These are phyloP conservation scores for Ambrosia hybrid DNA, from an alignment of 140 eudicot genomes.

Conservation along the genomic window DNA sequence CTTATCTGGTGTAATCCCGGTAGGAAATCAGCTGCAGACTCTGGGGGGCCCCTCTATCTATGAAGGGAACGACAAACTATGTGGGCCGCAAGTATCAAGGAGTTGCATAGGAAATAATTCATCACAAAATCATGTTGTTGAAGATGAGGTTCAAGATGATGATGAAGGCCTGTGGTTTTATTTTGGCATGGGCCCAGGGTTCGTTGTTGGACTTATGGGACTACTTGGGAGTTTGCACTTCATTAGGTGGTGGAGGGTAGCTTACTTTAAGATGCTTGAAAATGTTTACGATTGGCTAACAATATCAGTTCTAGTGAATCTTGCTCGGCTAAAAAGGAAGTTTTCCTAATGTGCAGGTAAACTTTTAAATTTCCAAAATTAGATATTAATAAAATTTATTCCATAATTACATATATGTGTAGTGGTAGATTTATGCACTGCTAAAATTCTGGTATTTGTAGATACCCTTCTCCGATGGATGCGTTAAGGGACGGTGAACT, in stretches of 20 bases:
- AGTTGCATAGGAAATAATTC: constrained; percentile 6
- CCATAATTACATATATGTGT: no score
- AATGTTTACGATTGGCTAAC: not conserved
- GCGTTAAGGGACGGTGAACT: no score
- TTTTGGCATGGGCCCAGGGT: constrained; percentile 4
- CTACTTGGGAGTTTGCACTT: constrained; percentile 14
- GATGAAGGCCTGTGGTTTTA: not conserved
- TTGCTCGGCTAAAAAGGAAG: constrained; percentile 9
- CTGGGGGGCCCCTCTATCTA: not conserved
- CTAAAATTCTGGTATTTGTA: no score
- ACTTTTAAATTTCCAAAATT: not conserved
- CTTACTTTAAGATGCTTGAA: not conserved
- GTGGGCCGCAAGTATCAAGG: constrained; percentile 9
- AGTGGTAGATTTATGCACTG: no score
- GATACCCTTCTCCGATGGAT: no score
- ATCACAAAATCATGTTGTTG: not conserved
- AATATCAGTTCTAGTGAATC: not conserved
- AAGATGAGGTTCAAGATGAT: constrained; percentile 13
- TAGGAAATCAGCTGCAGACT: constrained; percentile 20
- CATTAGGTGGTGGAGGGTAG: constrained; percentile 12
- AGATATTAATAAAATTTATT: no score
- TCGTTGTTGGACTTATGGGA: constrained; percentile 3
- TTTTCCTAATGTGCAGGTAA: not conserved
- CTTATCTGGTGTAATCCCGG: constrained; percentile 12
- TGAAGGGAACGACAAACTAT: constrained; percentile 8